Conservation (phyloP, 495 filamentous ascomycete species). For the Xylaria castorea region DNA sequence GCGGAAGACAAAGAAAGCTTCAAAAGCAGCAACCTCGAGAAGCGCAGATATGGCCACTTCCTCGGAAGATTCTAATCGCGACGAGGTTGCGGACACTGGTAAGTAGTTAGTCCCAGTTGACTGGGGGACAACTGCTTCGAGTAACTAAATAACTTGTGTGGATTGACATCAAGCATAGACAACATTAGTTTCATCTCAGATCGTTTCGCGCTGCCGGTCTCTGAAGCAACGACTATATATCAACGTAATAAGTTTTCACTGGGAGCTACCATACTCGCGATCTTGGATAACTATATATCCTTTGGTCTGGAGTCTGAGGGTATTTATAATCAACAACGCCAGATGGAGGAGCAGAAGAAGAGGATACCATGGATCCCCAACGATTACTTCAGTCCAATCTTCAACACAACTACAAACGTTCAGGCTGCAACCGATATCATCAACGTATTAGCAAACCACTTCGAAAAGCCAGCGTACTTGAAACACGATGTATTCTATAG, state of each 20-base stretch:
- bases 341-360: conserved; percentile 16
- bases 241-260: conserved; percentile 30
- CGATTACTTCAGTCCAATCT: conserved; percentile 31
- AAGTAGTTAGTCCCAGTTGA: neutral
- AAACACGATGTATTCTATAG: conserved; percentile 39
- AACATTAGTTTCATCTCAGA: conserved; percentile 37
- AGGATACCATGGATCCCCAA: conserved; percentile 34
- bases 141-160: neutral
- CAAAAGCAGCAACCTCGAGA: conserved; percentile 21
- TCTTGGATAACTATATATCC: conserved; percentile 37
- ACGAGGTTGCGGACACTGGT: conserved; percentile 29
- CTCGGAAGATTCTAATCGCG: conserved; percentile 21
- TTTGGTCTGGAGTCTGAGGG: conserved; percentile 9
- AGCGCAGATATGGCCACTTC: neutral
- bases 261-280: conserved; percentile 34
- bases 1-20: conserved; percentile 32
- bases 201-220: conserved; percentile 26
- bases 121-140: neutral
- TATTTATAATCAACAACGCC: neutral
- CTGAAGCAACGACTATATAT: conserved; percentile 39
- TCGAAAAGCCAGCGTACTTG: conserved; percentile 36
- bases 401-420: conserved; percentile 24
- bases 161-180: conserved; percentile 28
- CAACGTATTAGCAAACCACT: conserved; percentile 33
- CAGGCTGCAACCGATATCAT: conserved; percentile 33